A percentile compares a stretch with the other conserved stretches of the same genome.
phyloP scores from a whole-genome alignment of 2,329 filamentous ascomycete species.

The Penicillium crustosum region DNA sequence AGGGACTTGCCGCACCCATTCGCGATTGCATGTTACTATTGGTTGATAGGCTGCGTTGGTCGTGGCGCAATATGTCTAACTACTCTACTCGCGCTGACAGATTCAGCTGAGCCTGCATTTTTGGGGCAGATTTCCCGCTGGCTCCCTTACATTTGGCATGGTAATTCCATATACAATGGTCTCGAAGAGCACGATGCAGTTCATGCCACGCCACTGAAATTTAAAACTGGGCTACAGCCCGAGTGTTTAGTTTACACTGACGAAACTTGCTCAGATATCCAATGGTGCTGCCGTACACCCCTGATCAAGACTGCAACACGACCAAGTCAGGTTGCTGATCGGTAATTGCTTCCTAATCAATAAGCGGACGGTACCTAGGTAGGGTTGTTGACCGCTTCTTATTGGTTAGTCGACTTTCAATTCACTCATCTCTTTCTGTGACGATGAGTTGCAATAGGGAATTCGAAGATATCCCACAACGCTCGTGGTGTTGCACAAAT shows the following conservation, averaged over 20 bases:
- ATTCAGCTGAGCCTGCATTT: conserved; percentile 15
- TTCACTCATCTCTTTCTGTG: not conserved
- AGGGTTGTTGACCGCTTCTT: conserved; percentile 6
- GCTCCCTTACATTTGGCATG: conserved; percentile 16
- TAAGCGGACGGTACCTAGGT: conserved; percentile 6
- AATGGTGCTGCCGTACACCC: conserved; percentile 7
- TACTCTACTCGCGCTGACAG: not conserved
- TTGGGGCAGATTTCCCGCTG: not conserved
- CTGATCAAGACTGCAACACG: conserved; percentile 6
- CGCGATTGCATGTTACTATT: conserved; percentile 1
- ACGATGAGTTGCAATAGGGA: not conserved
- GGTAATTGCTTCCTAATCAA: conserved; percentile 1
- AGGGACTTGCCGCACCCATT: conserved; percentile 14
- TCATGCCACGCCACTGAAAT: conserved; percentile 3
- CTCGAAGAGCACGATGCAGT: not conserved
- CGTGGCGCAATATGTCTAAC: not conserved
- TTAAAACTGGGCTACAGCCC: not conserved
- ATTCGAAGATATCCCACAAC: not conserved
- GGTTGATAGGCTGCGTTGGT: not conserved
- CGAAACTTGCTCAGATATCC: conserved; percentile 12
- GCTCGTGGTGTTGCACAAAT: conserved; percentile 5
- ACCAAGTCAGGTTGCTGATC: conserved; percentile 4
- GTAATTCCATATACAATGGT: conserved; percentile 5
- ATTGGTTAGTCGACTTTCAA: conserved; percentile 8
- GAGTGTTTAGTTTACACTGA: not conserved